phyloP scores from a whole-genome alignment of 1,284 basidiomycete genomes.

The Tilletia caries region DNA sequence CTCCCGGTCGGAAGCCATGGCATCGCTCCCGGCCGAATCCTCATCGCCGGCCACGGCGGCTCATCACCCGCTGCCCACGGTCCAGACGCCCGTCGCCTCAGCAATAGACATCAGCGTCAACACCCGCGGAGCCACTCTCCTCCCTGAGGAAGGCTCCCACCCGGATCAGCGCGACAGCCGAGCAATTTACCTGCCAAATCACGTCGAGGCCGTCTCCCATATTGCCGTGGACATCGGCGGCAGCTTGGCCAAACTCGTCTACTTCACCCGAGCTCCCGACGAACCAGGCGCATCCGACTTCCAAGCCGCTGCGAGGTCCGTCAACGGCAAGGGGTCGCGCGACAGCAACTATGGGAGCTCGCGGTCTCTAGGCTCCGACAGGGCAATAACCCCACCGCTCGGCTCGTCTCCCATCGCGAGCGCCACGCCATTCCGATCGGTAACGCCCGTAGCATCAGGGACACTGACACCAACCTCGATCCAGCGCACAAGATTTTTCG shows the following conservation, averaged over 20 bases:
- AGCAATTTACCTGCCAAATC: constrained; percentile 53
- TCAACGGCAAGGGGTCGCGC: background rate
- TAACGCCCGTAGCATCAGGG: constrained; percentile 28
- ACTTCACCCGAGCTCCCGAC: constrained; percentile 67
- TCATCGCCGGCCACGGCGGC: no score
- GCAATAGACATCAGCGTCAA: constrained; percentile 42
- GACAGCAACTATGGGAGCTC: background rate
- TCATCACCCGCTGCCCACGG: background rate
- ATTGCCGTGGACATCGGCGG: constrained; percentile 69
- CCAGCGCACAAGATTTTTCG: constrained; percentile 22
- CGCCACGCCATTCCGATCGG: background rate
- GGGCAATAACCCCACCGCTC: background rate
- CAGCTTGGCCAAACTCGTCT: constrained; percentile 95
- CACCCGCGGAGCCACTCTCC: constrained; percentile 43
- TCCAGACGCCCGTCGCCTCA: constrained; percentile 28
- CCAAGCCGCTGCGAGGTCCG: background rate
- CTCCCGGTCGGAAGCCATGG: no score
- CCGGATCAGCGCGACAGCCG: constrained; percentile 44
- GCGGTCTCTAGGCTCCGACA: background rate
- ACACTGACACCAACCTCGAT: constrained; percentile 45
- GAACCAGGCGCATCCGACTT: constrained; percentile 12
- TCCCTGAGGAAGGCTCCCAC: constrained; percentile 39
- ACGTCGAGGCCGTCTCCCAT: constrained; percentile 50
- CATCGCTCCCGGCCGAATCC: no score
- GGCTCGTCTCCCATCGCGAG: background rate